Base-by-base conservation (phyloP, 1,284 basidiomycete genomes). In the Wallemia mellicola region DNA sequence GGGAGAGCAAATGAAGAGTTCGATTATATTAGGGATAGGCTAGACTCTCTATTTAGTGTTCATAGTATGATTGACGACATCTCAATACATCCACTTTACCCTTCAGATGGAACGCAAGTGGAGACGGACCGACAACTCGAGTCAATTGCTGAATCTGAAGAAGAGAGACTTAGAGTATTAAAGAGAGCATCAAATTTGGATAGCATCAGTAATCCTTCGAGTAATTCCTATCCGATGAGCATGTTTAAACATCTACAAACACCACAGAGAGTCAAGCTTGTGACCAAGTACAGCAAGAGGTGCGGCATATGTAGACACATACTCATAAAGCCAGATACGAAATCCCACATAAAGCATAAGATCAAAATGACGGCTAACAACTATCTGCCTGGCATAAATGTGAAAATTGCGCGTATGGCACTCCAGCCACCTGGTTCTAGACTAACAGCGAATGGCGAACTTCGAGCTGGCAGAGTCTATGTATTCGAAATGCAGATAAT, bases 311-410 rank as follows among this genome's bases (percentile, higher is more conserved):
- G 94, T 68, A 81, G 85, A 17, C 92, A 96, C 71, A 92, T 96
- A 64, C 78, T 98, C 62, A 92, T 96, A 71, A 94, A 95, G 67
- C 94, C 94, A 1, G 94, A 99, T 68, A 84, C 89, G 66, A 98
- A 96, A 69, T 82, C 89, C 0, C 86, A 85, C 3, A 82, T 86
- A 28, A 79, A 86, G 3, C 95, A 83, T 77, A 96, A 96, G 72
- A 96, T 98, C 72, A 95, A 94, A 69, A 80, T 95, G 57, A 84
- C 92, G 57, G 94, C 92, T 0, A 78, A 82, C 26, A 91, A 86
- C 69, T 96, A 95, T 70, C 74, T 99, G 19, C 94, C 92, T 0
- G 78, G 82, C 1, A 82, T 95, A 48, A 78, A 79, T n/a, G 60
- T 65, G 26, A 17, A 27, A 22, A 58, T 54, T 3, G 54, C 59